Evolutionary conservation across 1,284 basidiomycete genomes (phyloP).

Genomic region (Veloboletus limbatus): DNA sequence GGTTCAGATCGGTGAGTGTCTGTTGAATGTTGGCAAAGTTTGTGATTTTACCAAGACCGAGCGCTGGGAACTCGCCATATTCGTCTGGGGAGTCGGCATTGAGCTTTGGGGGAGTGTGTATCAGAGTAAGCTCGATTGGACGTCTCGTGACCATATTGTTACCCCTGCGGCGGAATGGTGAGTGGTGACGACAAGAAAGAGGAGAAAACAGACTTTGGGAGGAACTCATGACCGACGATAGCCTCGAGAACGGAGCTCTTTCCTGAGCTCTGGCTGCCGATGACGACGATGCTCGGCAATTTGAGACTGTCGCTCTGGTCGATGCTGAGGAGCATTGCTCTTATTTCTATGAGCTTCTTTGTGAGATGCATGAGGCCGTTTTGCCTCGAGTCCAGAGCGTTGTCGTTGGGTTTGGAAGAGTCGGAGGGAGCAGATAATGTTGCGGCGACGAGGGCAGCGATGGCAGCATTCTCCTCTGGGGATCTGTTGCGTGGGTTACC

Average conservation of each 20-base stretch:
- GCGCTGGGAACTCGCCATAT: conserved; percentile 92
- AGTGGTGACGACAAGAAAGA: conserved; percentile 4
- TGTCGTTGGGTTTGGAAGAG: conserved; percentile 41
- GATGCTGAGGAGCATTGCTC: conserved; percentile 89
- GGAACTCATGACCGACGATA: conserved; percentile 96
- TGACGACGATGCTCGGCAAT: conserved; percentile 95
- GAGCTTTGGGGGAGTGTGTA: conserved; percentile 73
- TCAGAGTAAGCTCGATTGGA: conserved; percentile 95
- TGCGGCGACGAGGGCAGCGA: conserved; percentile 73
- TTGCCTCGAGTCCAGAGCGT: conserved; percentile 43
- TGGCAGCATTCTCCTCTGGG: conserved; percentile 56
- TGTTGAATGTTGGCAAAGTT: conserved; percentile 91
- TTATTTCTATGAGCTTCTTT: conserved; percentile 93
- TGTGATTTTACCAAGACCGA: conserved; percentile 85
- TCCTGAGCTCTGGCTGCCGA: conserved; percentile 96
- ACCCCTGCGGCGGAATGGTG: conserved; percentile 55
- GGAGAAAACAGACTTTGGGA: conserved; percentile 78
- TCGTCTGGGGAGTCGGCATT: conserved; percentile 64
- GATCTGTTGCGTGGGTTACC: conserved; percentile 33
- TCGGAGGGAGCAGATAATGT: conserved; percentile 73
- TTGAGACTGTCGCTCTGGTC: conserved; percentile 95
- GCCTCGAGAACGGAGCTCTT: conserved; percentile 98
- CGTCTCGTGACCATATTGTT: conserved; percentile 99
- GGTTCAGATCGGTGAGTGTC: conserved; percentile 92
- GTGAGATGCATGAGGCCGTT: conserved; percentile 91